phyloP scores from a whole-genome alignment of 2,329 filamentous ascomycete genomes.

The Didymella exigua region DNA sequence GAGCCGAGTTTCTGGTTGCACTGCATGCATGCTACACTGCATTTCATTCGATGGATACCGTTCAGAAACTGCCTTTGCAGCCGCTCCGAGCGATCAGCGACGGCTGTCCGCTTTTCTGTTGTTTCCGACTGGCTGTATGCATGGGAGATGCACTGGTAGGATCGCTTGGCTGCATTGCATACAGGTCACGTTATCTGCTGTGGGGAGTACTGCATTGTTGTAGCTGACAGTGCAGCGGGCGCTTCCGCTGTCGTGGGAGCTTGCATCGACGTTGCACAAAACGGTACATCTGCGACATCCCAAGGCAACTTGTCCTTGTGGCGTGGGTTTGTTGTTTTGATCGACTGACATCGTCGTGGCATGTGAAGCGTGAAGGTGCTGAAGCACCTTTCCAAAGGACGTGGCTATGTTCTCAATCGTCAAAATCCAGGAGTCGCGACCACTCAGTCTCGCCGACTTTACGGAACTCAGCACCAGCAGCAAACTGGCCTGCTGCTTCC shows the following conservation, averaged over 20 bases:
- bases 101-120: conserved; percentile 28
- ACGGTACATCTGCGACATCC: not conserved
- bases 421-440: conserved; percentile 49
- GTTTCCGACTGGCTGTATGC: conserved; percentile 40
- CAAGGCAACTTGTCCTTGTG: not conserved
- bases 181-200: conserved; percentile 36
- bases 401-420: conserved; percentile 7
- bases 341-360: not conserved
- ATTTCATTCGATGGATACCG: conserved; percentile 24
- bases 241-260: conserved; percentile 13
- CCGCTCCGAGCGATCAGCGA: conserved; percentile 28
- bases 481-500: conserved; percentile 92
- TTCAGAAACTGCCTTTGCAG: conserved; percentile 20
- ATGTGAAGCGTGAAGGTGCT: not conserved
- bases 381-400: not conserved
- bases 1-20: conserved; percentile 28
- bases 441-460: conserved; percentile 51
- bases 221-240: conserved; percentile 13
- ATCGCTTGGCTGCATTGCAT: conserved; percentile 42
- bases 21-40: conserved; percentile 24
- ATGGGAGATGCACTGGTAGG: conserved; percentile 24
- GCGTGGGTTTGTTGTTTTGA: not conserved
- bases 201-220: conserved; percentile 4
- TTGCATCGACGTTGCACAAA: conserved; percentile 14
- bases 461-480: conserved; percentile 73